A percentile compares a stretch with the other conserved stretches of the same genome.
Conservation (phyloP, 352 stramenopile genomes). For the Phytophthora pluvialis region DNA sequence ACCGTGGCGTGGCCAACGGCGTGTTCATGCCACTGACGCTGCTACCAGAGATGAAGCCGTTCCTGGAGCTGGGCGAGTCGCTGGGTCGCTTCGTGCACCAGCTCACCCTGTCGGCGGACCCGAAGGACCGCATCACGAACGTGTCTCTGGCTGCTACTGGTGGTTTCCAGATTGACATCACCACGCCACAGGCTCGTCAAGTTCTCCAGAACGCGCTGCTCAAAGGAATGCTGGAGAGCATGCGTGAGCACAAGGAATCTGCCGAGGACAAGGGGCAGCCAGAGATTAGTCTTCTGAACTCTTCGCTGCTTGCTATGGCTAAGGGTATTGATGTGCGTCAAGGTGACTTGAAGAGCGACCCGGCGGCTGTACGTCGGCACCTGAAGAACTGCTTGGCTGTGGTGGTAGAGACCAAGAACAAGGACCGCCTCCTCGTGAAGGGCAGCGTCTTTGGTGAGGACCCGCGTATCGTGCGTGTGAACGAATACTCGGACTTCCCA, state of each 20-base stretch:
- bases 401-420: conserved; percentile 67
- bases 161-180: conserved; percentile 79
- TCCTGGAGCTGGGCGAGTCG: conserved; percentile 71
- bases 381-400: conserved; percentile 84
- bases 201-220: conserved; percentile 76
- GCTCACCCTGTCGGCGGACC: conserved; percentile 65
- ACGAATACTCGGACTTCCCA: conserved; percentile 87
- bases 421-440: conserved; percentile 66
- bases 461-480: conserved; percentile 77
- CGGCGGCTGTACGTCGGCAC: conserved; percentile 53
- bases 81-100: conserved; percentile 78
- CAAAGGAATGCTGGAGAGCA: conserved; percentile 76
- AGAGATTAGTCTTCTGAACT: conserved; percentile 67
- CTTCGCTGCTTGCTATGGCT: conserved; percentile 71
- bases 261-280: conserved; percentile 16
- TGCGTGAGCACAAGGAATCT: conserved; percentile 39
- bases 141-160: conserved; percentile 69
- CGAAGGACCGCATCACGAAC: conserved; percentile 69
- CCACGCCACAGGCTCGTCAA: conserved; percentile 71
- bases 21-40: conserved; percentile 85
- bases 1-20: conserved; percentile 81
- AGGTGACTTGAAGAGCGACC: conserved; percentile 55
- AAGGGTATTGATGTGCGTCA: conserved; percentile 82
- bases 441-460: conserved; percentile 87
- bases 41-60: conserved; percentile 83